Evolutionary conservation across 805 yeast species (phyloP), one percentile per base, ranked within the genome.

Genomic region (Saturnispora ahearnii): DNA sequence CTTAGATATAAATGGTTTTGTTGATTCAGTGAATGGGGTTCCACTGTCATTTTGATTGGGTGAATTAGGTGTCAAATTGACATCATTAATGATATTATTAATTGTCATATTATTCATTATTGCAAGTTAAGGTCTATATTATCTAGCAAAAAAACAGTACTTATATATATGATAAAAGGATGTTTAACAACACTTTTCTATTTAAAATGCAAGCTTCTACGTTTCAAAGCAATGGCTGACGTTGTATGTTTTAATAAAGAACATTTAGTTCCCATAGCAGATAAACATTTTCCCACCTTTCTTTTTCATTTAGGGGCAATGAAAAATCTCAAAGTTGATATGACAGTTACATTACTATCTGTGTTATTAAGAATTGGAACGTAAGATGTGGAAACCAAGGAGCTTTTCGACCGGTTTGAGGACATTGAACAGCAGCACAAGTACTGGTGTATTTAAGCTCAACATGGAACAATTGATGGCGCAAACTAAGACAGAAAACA

Each of bases 401-500:
- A 15, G 28, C n/a, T 38, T 38, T 38, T n/a, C 42, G 11, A 26
- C 10, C 5, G 42, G 29, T 11, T 38, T 38, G 42, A 24, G 42
- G 9, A 4, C n/a, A 5, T 38, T 24, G 8, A 38, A 26, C 21
- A 38, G 9, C 12, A 38, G 18, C 30, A 22, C 8, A 10, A 30
- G 4, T 12, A 5, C 26, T 4, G n/a, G 28, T 10, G 7, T 12
- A 13, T 15, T 15, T 26, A 28, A 11, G 7, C n/a, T 41, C 13
- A 41, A 28, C 28, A 10, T 41, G 6, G 22, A 41, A 4, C 33
- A 28, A 18, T 29, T 41, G 22, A 40, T 13, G n/a, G 4, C 5
- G 9, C 38, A 15, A 32, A 41, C 47, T 5, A 21, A 21, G 5
- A 11, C 26, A 3, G 47, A 54, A 40, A 44, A 63, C 9, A 79